Evolutionary conservation across 164 flowering plant genomes (phyloP).

Genomic region (Stephania japonica): DNA sequence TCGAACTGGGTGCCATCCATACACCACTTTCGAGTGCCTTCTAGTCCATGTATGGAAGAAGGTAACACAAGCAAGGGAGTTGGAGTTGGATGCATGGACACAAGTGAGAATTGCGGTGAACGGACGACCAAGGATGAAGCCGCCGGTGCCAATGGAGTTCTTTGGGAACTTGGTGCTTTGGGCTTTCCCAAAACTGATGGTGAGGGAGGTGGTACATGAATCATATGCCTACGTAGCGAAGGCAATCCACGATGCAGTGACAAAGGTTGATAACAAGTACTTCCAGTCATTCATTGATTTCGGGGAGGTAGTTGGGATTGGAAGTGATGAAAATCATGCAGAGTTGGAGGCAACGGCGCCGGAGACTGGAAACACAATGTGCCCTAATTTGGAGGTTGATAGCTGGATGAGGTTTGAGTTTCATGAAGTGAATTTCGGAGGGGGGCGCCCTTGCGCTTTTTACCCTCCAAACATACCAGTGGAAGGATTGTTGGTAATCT

Average conservation of each 20-base stretch:
- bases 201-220: slow-evolving; percentile 13
- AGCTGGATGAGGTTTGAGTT: slow-evolving; percentile 24
- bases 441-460: slow-evolving; percentile 19
- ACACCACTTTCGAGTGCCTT: slow-evolving; percentile 19
- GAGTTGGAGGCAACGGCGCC: slow-evolving; percentile 16
- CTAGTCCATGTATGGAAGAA: slow-evolving; percentile 18
- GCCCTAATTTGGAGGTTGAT: slow-evolving; percentile 19
- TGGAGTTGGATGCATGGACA: slow-evolving; percentile 6
- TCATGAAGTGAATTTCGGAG: slow-evolving; percentile 20
- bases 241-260: slow-evolving; percentile 16
- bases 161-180: slow-evolving; percentile 22
- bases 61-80: slow-evolving; percentile 13
- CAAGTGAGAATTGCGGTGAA: slow-evolving; percentile 20
- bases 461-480: slow-evolving; percentile 16
- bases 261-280: slow-evolving; percentile 11
- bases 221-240: slow-evolving; percentile 13
- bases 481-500: slow-evolving; percentile 17
- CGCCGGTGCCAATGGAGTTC: slow-evolving; percentile 17
- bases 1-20: not conserved
- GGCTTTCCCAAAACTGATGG: slow-evolving; percentile 20
- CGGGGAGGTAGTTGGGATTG: not conserved
- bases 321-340: slow-evolving; percentile 1
- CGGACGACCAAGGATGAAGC: slow-evolving; percentile 18
- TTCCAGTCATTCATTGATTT: slow-evolving; percentile 20
- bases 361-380: slow-evolving; percentile 12